Evolutionary conservation across 148 eudicot genomes (phyloP), one percentile per base, ranked within the genome.

Genomic region (Dysphania ambrosioides): DNA sequence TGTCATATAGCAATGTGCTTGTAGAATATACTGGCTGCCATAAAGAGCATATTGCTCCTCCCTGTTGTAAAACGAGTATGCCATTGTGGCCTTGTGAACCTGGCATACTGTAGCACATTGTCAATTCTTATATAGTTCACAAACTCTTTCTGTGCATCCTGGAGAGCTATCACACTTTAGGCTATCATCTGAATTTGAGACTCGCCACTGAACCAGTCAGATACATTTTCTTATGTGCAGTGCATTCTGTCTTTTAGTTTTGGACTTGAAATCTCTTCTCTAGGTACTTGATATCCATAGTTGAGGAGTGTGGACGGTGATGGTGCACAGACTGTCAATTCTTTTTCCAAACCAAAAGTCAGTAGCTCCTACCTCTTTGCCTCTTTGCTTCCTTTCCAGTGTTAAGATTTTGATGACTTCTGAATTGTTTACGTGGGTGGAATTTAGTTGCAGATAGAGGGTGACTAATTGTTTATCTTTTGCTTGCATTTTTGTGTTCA

Each of bases 321-420:
- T 83, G 84, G 83, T 35, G 32, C 82, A 10, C 75, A 66, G 38
- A 72, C 74, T 13, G 42, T 53, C 18, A 75, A 70, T 64, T 75
- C 84, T 49, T 74, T 82, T 44, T 59, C 82, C 27, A 31, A 71
- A 8, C 80, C 71, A 82, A 76, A 75, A 53, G 81, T 80, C 41
- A 82, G 82, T 60, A 24, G 70, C 77, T 47, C 53, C 18, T 69
- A 19, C 30, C 66, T 57, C 32, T 19, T 9, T 18, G 26, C 27
- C 10, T 30, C 53, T 26, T 41, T 47, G 29, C 24, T 19, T 47
- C 32, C 12, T 29, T 69, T 69, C 19, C 29, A 67, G 32, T 18
- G 2, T 23, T 77, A 16, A 26, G 42, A 8, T 56, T 62, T 79
- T 68, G 18, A 57, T 40, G 44, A 57, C 34, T n/a, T 36, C 29